Base-by-base conservation (phyloP, 192 early-diverging fungal species). In the Umbelopsis isabellina region DNA sequence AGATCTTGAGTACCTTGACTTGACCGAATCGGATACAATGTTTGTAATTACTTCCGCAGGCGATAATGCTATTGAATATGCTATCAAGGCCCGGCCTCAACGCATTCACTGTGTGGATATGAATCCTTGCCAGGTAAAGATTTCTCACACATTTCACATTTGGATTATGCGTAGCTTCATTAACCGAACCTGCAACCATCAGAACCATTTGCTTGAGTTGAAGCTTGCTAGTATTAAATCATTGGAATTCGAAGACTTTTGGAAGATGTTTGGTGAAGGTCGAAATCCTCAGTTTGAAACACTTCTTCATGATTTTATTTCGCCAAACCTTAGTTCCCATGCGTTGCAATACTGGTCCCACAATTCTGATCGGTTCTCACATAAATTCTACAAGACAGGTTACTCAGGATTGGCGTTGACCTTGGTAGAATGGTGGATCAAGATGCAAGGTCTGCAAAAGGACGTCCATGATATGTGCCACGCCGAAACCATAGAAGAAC, bases 41-140 rank as follows among this genome's bases (percentile, higher is more conserved):
- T 79, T 94, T 80, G 87, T 90, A 18, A 94, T 94, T 65, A 91
- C 93, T 11, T 93, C 92, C 15, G 92, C 92, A 0, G 93, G 92
- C 25, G 91, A 92, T 79, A 93, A 95, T 67, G 88, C 88, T 18
- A 79, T 93, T 20, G 91, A 93, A 65, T 95, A 93, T 73, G 90
- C 90, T 16, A 70, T 86, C 18, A 85, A 94, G 70, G 89, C 88
- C 46, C 78, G 82, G 18, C 89, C 87, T 4, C 79, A 84, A 16
- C 76, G 86, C 7, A 88, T 95, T 37, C 91, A 95, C 77, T 91
- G 90, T 73, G 86, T 93, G 33, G 93, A 95, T 76, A 86, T 95
- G 84, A 95, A 95, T 69, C 93, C 93, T n/a, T 95, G 93, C 79
- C 93, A 95, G 76, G 76, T 77, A 77, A 46, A 12, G 45, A 77